Evolutionary conservation across 352 stramenopile genomes (phyloP).

Genomic region (Pythium folliculosum): DNA sequence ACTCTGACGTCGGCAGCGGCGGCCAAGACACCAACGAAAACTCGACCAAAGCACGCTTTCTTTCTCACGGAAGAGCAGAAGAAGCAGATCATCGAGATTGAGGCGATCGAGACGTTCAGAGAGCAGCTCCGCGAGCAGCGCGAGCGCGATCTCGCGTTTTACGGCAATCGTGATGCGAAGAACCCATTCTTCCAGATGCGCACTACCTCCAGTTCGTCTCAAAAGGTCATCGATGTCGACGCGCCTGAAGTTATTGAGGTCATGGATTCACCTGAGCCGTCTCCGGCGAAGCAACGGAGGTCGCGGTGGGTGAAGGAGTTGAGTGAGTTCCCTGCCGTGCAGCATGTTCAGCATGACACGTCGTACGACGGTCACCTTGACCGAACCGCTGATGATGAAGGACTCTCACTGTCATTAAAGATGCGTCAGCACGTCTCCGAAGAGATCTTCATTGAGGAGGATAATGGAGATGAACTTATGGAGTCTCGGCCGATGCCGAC

Average conservation of each 20-base stretch:
- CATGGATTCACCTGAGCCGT: conserved; percentile 24
- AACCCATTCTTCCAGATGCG: conserved; percentile 75
- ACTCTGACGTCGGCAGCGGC: not conserved
- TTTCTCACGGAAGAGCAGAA: conserved; percentile 68
- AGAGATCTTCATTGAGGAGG: conserved; percentile 36
- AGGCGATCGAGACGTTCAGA: conserved; percentile 59
- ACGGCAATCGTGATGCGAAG: conserved; percentile 43
- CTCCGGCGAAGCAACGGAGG: conserved; percentile 19
- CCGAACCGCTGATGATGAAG: not conserved
- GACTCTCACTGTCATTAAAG: not conserved
- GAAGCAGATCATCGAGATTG: conserved; percentile 72
- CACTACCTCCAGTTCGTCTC: not conserved
- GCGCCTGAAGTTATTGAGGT: conserved; percentile 38
- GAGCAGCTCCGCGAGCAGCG: conserved; percentile 64
- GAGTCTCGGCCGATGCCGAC: not conserved
- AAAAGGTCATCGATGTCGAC: conserved; percentile 29
- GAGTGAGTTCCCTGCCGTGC: conserved; percentile 42
- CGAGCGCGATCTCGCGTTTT: conserved; percentile 74
- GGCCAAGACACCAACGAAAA: conserved; percentile 16
- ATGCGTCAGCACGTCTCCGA: not conserved
- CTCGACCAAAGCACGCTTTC: conserved; percentile 21
- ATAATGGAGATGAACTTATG: conserved; percentile 37
- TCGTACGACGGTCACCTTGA: not conserved
- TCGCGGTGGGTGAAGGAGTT: conserved; percentile 46
- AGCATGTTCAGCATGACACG: conserved; percentile 30